Conservation (phyloP, 176 grass and related monocot species). For the bread wheat (Triticum aestivum) region IWGSC_CS_RefSeq_v2.1 NC_057796.1:252807845-252808344, state of each 20-base stretch:
- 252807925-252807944: constrained; percentile 90
- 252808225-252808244: neutral
- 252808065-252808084: constrained; percentile 68
- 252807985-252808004: constrained; percentile 96
- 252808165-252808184: neutral
- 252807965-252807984: constrained; percentile 83
- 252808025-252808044: constrained; percentile 67
- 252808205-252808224: neutral
- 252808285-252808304: neutral
- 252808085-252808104: constrained; percentile 52
- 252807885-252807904: neutral
- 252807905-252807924: constrained; percentile 3
- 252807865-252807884: neutral
- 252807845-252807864: neutral
- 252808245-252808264: neutral
- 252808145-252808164: neutral
- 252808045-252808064: constrained; percentile 78
- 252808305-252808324: constrained; percentile 39
- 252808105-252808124: constrained; percentile 78
- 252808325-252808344: constrained; percentile 50
- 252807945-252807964: constrained; percentile 96
- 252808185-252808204: neutral
- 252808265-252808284: neutral
- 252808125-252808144: neutral
- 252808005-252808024: constrained; percentile 86